Conservation (phyloP, 2,329 filamentous ascomycete genomes). For the Botryosphaeria agaves region DNA sequence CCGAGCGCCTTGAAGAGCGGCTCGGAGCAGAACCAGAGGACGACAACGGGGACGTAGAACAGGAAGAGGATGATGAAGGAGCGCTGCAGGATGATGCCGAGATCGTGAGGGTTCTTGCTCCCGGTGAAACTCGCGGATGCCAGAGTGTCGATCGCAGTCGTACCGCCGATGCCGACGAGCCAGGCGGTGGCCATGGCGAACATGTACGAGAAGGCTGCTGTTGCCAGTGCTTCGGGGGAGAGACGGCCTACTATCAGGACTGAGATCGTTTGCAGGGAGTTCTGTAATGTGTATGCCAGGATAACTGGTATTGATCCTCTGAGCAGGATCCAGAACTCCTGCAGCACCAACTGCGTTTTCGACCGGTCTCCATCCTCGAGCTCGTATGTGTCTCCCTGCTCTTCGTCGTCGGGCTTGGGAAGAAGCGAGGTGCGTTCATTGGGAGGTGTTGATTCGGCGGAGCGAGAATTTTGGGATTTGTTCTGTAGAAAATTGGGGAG, state of each 20-base stretch:
- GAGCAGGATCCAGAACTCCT: slow-evolving; percentile 51
- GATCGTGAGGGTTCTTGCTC: slow-evolving; percentile 57
- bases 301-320: slow-evolving; percentile 62
- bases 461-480: neutral
- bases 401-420: slow-evolving; percentile 18
- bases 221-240: slow-evolving; percentile 63
- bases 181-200: slow-evolving; percentile 81
- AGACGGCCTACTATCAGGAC: slow-evolving; percentile 67
- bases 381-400: slow-evolving; percentile 20
- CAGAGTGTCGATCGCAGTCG: slow-evolving; percentile 71
- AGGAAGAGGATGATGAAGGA: slow-evolving; percentile 52
- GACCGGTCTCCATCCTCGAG: slow-evolving; percentile 17
- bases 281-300: slow-evolving; percentile 70
- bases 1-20: slow-evolving; percentile 57
- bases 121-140: slow-evolving; percentile 72
- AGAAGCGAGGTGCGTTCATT: slow-evolving; percentile 27
- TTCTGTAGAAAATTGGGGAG: slow-evolving; percentile 8
- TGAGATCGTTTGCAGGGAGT: slow-evolving; percentile 67
- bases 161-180: slow-evolving; percentile 73
- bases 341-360: slow-evolving; percentile 21
- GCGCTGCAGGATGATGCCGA: slow-evolving; percentile 64
- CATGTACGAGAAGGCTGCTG: slow-evolving; percentile 81
- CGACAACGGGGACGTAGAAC: slow-evolving; percentile 56
- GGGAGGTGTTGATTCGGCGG: slow-evolving; percentile 9
- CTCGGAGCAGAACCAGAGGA: slow-evolving; percentile 61